Conservation (phyloP, 176 grass and related monocot species). For the Juncus inflexus region DNA sequence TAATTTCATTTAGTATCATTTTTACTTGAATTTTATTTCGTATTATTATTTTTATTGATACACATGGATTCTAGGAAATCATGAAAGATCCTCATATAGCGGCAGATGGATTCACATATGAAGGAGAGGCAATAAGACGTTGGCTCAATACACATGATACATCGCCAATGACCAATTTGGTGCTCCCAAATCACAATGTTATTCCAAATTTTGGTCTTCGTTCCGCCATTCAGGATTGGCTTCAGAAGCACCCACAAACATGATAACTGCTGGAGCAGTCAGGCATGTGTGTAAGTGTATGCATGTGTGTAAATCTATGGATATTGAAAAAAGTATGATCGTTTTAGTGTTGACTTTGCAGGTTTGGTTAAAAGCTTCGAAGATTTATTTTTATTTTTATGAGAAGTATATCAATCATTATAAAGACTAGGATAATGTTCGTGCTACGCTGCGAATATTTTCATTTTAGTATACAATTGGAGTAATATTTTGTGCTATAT, state of each 20-base stretch:
- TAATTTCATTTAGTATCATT: too few relatives aligned
- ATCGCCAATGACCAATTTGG: slow-evolving; percentile 48
- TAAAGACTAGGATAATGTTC: too few relatives aligned
- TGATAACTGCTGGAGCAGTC: background rate
- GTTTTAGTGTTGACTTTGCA: too few relatives aligned
- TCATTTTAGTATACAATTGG: too few relatives aligned
- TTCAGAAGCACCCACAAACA: slow-evolving; percentile 11
- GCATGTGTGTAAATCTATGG: too few relatives aligned
- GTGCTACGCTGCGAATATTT: too few relatives aligned
- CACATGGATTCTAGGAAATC: slow-evolving; percentile 33
- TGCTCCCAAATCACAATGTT: slow-evolving; percentile 42
- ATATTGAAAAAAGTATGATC: too few relatives aligned
- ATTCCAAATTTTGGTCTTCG: slow-evolving; percentile 42
- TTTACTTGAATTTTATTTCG: background rate
- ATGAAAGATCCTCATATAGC: slow-evolving; percentile 53
- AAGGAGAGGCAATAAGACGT: slow-evolving; percentile 41
- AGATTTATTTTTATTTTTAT: too few relatives aligned
- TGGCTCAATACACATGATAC: slow-evolving; percentile 41
- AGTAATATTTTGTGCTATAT: too few relatives aligned
- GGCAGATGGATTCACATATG: slow-evolving; percentile 62
- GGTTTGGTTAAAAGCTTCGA: too few relatives aligned
- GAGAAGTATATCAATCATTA: too few relatives aligned
- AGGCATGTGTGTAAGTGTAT: too few relatives aligned
- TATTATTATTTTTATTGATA: background rate
- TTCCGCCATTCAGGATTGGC: slow-evolving; percentile 45